phyloP scores from a whole-genome alignment of 306 rosid species.

The Crotalaria pallida region DNA sequence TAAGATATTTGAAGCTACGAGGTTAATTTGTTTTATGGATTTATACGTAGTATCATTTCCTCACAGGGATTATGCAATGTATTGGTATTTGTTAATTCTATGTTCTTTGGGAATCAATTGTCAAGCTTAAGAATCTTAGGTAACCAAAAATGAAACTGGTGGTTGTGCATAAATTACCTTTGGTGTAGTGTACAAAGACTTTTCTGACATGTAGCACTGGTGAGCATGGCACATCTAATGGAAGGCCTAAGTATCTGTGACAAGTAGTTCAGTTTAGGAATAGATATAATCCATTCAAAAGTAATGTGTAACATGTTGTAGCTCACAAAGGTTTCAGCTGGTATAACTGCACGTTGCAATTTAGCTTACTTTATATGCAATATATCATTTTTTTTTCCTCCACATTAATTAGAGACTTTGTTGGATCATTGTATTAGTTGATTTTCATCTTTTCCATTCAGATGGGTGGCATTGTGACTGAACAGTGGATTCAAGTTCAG shows the following conservation, averaged over 20 bases:
- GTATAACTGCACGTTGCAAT: not conserved
- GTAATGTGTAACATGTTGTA: not conserved
- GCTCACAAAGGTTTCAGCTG: conserved; percentile 4
- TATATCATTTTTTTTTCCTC: not conserved
- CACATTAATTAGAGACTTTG: not conserved
- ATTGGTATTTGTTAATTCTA: not conserved
- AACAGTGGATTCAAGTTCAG: conserved; percentile 89
- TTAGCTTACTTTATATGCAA: conserved; percentile 18
- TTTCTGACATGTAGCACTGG: conserved; percentile 7
- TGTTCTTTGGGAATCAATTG: not conserved
- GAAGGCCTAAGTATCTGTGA: not conserved
- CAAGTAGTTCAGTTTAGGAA: not conserved
- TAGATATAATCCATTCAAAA: not conserved
- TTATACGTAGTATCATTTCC: conserved; percentile 2
- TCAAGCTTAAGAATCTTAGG: not conserved
- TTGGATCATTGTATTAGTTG: conserved; percentile 18
- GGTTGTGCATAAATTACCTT: not conserved
- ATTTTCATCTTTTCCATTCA: conserved; percentile 36
- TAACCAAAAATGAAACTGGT: not conserved
- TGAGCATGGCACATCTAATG: conserved; percentile 7
- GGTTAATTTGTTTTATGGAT: not conserved
- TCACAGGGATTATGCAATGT: not conserved
- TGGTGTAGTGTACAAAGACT: not conserved
- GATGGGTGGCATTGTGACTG: conserved; percentile 70
- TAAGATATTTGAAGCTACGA: conserved; percentile 7